Percentiles rank a stretch among this genome's conserved stretches.
These are phyloP conservation scores for Asterella californica DNA, from an alignment of 225 moss, liverwort and hornwort species.

Conservation along the genomic window DNA sequence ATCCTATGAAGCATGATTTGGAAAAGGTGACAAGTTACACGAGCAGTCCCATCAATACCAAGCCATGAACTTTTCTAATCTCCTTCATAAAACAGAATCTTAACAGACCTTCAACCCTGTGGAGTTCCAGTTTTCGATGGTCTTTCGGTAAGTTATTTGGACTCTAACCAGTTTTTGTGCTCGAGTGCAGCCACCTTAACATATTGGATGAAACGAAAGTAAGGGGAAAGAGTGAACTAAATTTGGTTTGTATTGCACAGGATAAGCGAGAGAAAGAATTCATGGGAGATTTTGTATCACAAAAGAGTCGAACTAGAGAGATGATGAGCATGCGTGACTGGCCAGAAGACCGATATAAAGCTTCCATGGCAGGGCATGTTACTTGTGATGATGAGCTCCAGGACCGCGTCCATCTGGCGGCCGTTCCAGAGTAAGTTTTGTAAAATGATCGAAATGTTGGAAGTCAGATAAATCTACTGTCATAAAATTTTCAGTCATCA, in stretches of 20 bases:
- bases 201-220: not conserved
- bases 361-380: conserved; percentile 32
- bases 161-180: not conserved
- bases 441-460: not conserved
- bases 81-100: not conserved
- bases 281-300: conserved; percentile 26
- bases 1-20: conserved; percentile 43
- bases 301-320: conserved; percentile 16
- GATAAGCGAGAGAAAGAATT: conserved; percentile 37
- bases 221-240: not conserved
- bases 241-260: not conserved
- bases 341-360: conserved; percentile 22
- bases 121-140: not conserved
- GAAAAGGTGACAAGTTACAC: conserved; percentile 11
- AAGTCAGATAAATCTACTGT: not conserved
- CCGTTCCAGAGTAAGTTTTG: conserved; percentile 30
- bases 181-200: not conserved
- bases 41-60: no score
- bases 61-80: not conserved
- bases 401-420: conserved; percentile 29
- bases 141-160: not conserved
- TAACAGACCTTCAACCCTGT: not conserved
- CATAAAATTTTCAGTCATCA: not conserved
- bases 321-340: conserved; percentile 29
- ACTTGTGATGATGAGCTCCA: conserved; percentile 40